phyloP scores from a whole-genome alignment of 805 yeast genomes.

The Nakazawaea anatomiae region DNA sequence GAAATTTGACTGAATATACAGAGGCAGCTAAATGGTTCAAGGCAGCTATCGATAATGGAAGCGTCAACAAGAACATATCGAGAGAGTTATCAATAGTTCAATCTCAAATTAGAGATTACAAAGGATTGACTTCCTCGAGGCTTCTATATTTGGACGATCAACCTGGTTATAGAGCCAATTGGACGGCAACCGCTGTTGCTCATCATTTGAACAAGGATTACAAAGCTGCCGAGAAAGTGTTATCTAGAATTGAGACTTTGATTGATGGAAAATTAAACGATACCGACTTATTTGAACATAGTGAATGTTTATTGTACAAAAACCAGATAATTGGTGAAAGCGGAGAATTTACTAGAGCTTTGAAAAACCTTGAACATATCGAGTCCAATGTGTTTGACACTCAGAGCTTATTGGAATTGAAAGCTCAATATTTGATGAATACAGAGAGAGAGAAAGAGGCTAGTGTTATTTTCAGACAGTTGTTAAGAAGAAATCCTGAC shows the following conservation, averaged over 20 bases:
- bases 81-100: conserved; percentile 80
- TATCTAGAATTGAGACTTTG: conserved; percentile 69
- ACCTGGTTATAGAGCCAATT: conserved; percentile 82
- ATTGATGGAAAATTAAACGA: conserved; percentile 64
- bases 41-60: conserved; percentile 70
- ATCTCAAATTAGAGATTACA: conserved; percentile 72
- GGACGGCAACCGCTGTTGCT: conserved; percentile 87
- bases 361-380: conserved; percentile 47
- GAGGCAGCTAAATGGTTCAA: conserved; percentile 78
- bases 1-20: conserved; percentile 59
- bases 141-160: conserved; percentile 61
- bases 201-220: conserved; percentile 69
- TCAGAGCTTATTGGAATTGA: conserved; percentile 55
- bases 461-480: conserved; percentile 55
- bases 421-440: conserved; percentile 57
- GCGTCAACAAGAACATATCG: conserved; percentile 70
- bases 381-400: conserved; percentile 46
- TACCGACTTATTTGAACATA: conserved; percentile 67
- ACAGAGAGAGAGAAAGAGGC: conserved; percentile 60
- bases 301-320: conserved; percentile 74
- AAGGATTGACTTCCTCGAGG: conserved; percentile 56
- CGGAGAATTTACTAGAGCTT: conserved; percentile 61
- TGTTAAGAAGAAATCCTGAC: conserved; percentile 85
- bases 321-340: conserved; percentile 56
- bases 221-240: conserved; percentile 62